phyloP scores from a whole-genome alignment of 1,284 basidiomycete genomes.

The Ustilago nuda region DNA sequence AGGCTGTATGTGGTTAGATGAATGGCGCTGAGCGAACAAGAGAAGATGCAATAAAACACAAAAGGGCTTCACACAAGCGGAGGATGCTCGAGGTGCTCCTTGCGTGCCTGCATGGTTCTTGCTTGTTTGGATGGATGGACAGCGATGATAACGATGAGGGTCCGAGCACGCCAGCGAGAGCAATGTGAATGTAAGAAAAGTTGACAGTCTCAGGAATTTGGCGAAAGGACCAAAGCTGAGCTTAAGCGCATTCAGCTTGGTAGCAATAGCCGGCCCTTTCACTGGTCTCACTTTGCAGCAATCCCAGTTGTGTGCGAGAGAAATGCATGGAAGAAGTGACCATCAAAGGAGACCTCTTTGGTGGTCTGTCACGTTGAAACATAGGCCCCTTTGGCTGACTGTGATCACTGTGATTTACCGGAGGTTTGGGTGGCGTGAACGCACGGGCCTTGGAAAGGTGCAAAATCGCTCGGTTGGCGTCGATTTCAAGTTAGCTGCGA shows the following conservation, averaged over 20 bases:
- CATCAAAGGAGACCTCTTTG: not conserved
- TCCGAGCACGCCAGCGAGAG: not conserved
- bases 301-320: not conserved
- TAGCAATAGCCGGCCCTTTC: not conserved
- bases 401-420: not conserved
- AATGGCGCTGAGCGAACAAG: not conserved
- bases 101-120: too few relatives aligned
- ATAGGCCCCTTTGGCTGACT: not conserved
- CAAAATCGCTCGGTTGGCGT: conserved; percentile 3
- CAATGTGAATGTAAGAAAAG: not conserved
- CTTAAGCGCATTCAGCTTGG: not conserved
- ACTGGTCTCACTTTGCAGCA: not conserved
- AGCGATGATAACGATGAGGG: not conserved
- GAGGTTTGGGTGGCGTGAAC: not conserved
- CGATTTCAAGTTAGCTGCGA: conserved; percentile 7
- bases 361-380: not conserved
- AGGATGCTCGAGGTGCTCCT: too few relatives aligned
- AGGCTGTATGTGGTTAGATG: too few relatives aligned
- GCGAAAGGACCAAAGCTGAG: not conserved
- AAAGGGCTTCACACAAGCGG: too few relatives aligned
- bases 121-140: too few relatives aligned
- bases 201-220: not conserved
- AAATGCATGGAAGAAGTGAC: not conserved
- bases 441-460: conserved; percentile 10
- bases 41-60: too few relatives aligned